Evolutionary conservation across 139 green algal species (phyloP).

Genomic region (Chlamydomonas sp.): DNA sequence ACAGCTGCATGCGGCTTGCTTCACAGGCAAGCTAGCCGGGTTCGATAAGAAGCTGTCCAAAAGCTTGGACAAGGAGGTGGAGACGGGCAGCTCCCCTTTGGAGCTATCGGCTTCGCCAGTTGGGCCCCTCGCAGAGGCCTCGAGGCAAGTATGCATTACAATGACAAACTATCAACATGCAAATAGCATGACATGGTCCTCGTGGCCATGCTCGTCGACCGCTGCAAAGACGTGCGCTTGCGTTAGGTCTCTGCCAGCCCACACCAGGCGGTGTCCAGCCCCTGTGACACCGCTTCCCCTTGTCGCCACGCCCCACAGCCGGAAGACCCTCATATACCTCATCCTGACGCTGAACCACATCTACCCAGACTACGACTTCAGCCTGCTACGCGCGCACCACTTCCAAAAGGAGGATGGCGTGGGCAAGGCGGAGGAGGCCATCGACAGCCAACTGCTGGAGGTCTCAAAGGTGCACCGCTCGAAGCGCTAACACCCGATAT

Average conservation of each 20-base stretch:
- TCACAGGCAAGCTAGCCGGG: slow-evolving; percentile 94
- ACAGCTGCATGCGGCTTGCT: neutral
- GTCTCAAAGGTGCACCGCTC: slow-evolving; percentile 72
- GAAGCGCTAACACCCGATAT: too few species aligned
- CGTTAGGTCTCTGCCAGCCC: too few species aligned
- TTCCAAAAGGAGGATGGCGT: slow-evolving; percentile 91
- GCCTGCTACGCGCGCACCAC: slow-evolving; percentile 88
- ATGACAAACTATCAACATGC: neutral
- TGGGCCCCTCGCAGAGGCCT: slow-evolving; percentile 80
- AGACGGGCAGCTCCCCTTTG: slow-evolving; percentile 68
- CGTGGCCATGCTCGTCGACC: too few species aligned
- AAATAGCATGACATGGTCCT: neutral
- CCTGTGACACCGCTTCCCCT: neutral
- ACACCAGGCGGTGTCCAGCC: too few species aligned
- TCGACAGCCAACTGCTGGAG: slow-evolving; percentile 92
- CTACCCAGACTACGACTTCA: slow-evolving; percentile 98
- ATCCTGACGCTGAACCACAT: slow-evolving; percentile 99
- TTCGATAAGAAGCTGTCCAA: slow-evolving; percentile 97
- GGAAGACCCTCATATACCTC: slow-evolving; percentile 98
- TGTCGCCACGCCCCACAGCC: slow-evolving; percentile 55
- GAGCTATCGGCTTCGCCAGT: slow-evolving; percentile 90
- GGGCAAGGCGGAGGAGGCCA: slow-evolving; percentile 76
- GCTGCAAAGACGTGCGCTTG: too few species aligned
- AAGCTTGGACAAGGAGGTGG: slow-evolving; percentile 92
- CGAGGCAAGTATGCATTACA: slow-evolving; percentile 53